Percentiles rank a stretch among this genome's conserved stretches.
Evolutionary conservation across 768 basidiomycete species (phyloP).

Genomic region (Plicaturopsis crispa): DNA sequence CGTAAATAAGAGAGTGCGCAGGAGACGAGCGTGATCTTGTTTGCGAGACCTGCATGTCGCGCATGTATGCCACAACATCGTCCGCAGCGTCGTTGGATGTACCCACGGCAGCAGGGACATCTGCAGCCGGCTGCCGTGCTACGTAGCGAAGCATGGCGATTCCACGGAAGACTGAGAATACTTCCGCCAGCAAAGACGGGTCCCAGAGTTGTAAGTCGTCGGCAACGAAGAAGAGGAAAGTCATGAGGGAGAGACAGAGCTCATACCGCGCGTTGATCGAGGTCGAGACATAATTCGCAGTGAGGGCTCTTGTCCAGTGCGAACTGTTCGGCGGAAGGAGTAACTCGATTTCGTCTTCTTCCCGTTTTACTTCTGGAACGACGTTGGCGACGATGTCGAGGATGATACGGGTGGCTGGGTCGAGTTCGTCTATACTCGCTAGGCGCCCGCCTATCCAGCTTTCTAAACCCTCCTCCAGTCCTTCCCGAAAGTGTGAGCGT

Average conservation of each 20-base stretch:
- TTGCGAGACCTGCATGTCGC: conserved; percentile 65
- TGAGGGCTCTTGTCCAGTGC: conserved; percentile 55
- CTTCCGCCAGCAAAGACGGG: conserved; percentile 57
- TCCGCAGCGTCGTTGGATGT: conserved; percentile 33
- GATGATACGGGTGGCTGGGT: conserved; percentile 44
- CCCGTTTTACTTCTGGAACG: conserved; percentile 56
- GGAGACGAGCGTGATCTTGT: conserved; percentile 37
- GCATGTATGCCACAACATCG: conserved; percentile 55
- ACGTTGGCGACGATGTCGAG: conserved; percentile 71
- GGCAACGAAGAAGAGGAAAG: conserved; percentile 64
- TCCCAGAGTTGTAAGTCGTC: conserved; percentile 60
- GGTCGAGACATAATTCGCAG: conserved; percentile 52
- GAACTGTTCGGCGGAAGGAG: conserved; percentile 46
- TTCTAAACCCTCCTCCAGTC: conserved; percentile 50
- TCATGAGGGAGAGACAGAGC: conserved; percentile 56
- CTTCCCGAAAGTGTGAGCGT: conserved; percentile 43
- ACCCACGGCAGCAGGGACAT: conserved; percentile 16
- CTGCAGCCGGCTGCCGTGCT: conserved; percentile 47
- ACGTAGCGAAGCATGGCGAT: conserved; percentile 63
- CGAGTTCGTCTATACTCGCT: conserved; percentile 47
- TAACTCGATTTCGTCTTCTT: conserved; percentile 62
- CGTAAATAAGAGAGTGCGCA: conserved; percentile 56
- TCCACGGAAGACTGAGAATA: conserved; percentile 77
- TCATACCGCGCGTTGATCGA: conserved; percentile 73
- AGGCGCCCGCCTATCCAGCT: conserved; percentile 58